Base-by-base conservation (phyloP, 257 asterid genomes). In the Galeopsis tetrahit region DNA sequence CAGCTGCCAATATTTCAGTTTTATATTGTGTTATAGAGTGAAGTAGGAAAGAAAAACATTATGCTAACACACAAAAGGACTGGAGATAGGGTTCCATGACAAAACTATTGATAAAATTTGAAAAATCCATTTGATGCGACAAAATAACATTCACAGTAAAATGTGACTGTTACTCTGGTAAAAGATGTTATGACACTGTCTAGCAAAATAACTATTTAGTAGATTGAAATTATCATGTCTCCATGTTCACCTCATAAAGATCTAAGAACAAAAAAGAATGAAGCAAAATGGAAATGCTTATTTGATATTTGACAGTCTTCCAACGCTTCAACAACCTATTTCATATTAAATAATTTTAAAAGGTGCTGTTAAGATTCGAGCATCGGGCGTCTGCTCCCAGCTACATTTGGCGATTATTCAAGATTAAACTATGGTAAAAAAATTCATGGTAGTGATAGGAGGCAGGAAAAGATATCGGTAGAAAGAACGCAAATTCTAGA, bases 361-460 rank as follows among this genome's bases (percentile, higher is more conserved):
- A 66, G 39, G 44, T 34, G 55, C 9, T 17, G 63, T 31, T 63
- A 57, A 59, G 62, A 39, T 44, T 36, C 38, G 40, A 46, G 51
- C 15, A 42, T 39, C 14, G 2, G 32, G 15, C 2, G 55, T 51
- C 42, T 42, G 67, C 63, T 72, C 44, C 31, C 60, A 52, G 52
- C 53, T n/a, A 78, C 21, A 66, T 75, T 14, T 53, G 69, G 21
- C 51, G 42, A 44, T 17, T 69, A 42, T 70, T 68, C 68, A 52
- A 15, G 55, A 68, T 13, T 71, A 34, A 67, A 9, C 35, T 49
- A 31, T 34, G 40, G 46, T 32, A 13, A 49, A 17, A 7, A 42
- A 44, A 49, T 48, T 57, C 72, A 57, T 57, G 57, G 44, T 36
- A 72, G 62, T 68, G 55, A 21, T 34, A 15, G 36, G 60, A 39